A percentile compares a stretch with the other conserved stretches of the same genome.
Conservation (phyloP, 1,284 basidiomycete species). For the Mycosarcoma mackinlayi region DNA sequence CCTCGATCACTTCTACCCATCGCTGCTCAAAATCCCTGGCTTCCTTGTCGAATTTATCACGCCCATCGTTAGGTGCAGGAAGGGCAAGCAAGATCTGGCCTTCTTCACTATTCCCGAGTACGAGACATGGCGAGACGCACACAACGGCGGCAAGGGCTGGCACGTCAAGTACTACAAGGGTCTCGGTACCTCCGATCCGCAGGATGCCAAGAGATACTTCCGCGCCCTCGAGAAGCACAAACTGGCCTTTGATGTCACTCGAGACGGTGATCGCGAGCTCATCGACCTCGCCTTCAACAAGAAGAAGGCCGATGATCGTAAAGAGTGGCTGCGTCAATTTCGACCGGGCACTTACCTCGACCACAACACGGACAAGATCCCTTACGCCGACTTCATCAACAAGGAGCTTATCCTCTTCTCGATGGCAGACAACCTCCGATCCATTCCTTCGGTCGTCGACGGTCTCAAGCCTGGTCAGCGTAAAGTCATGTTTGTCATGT, state of each 20-base stretch:
- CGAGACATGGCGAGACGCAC: constrained; percentile 87
- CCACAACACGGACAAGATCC: constrained; percentile 86
- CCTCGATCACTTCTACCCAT: constrained; percentile 96
- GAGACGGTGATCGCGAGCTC: constrained; percentile 84
- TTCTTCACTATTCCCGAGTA: constrained; percentile 99
- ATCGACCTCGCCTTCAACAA: constrained; percentile 99
- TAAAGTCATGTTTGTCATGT: constrained; percentile 94
- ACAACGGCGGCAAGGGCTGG: constrained; percentile 86
- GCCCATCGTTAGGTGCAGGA: constrained; percentile 87
- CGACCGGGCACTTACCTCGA: constrained; percentile 96
- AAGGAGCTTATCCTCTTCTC: constrained; percentile 98
- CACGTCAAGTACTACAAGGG: constrained; percentile 82
- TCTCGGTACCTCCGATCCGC: constrained; percentile 90
- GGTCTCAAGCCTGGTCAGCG: constrained; percentile 99
- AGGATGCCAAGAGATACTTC: constrained; percentile 94
- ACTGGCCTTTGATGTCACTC: constrained; percentile 86
- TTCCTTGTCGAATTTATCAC: constrained; percentile 99
- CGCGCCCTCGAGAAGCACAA: constrained; percentile 90
- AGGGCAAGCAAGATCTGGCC: constrained; percentile 81
- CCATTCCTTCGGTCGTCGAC: constrained; percentile 82
- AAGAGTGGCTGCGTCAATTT: constrained; percentile 97
- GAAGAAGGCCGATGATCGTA: constrained; percentile 98
- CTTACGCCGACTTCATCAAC: constrained; percentile 96
- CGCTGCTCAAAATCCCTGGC: constrained; percentile 86
- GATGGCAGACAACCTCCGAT: constrained; percentile 98